phyloP scores from a whole-genome alignment of 257 asterid species.

The Buddleja alternifolia region DNA sequence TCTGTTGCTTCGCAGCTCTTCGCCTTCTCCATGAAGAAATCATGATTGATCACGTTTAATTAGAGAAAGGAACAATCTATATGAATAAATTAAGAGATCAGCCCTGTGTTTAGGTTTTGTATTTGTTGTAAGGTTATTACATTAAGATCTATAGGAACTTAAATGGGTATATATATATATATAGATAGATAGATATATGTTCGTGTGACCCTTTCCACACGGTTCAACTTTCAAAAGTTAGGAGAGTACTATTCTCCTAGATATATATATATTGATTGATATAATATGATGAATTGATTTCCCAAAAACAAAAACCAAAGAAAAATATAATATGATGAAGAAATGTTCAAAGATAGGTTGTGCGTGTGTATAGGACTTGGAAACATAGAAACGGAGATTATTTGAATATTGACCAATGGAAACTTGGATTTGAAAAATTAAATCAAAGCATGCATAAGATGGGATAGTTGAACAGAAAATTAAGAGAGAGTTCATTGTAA shows the following conservation, averaged over 20 bases:
- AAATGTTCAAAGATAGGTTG: constrained; percentile 7
- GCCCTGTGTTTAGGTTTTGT: no score
- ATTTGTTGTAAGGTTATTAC: not conserved
- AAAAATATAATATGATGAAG: no score
- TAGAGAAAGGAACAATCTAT: not conserved
- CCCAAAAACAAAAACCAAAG: no score
- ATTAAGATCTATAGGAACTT: not conserved
- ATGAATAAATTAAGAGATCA: not conserved
- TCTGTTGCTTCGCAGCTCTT: constrained; percentile 25
- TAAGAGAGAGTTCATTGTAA: not conserved
- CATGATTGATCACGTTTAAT: constrained; percentile 13
- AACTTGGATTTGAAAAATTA: constrained; percentile 29
- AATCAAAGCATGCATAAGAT: not conserved
- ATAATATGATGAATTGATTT: no score
- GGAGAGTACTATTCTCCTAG: no score
- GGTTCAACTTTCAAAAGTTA: no score
- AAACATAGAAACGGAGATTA: not conserved
- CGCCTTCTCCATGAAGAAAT: constrained; percentile 42
- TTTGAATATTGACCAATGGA: constrained; percentile 50
- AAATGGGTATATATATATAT: not conserved
- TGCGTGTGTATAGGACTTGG: not conserved
- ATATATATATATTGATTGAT: not conserved
- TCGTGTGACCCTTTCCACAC: no score
- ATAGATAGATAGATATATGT: not conserved
- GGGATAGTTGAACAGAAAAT: constrained; percentile 15